Evolutionary conservation across 192 early-diverging fungal genomes (phyloP).

Genomic region (Endogone sp.): DNA sequence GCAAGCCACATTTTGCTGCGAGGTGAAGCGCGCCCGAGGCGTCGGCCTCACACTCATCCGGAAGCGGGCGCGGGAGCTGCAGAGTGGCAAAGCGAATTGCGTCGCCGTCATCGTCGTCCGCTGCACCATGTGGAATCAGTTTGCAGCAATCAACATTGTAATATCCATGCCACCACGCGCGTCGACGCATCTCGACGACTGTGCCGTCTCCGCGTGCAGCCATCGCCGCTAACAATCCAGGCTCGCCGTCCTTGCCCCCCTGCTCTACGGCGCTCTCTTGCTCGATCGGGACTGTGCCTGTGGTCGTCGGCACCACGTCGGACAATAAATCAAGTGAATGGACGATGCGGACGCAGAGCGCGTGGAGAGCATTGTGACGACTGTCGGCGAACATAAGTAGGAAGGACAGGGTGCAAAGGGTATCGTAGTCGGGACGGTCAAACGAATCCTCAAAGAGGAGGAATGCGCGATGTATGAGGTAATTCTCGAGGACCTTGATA

Average conservation of each 20-base stretch:
- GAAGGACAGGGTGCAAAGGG: constrained; percentile 10
- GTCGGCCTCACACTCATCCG: constrained; percentile 2
- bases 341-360: constrained; percentile 2
- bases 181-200: constrained; percentile 11
- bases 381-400: constrained; percentile 1
- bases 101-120: no score
- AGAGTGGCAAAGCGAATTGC: background rate
- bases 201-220: no score
- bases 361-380: background rate
- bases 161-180: constrained; percentile 13
- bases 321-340: constrained; percentile 8
- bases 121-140: no score
- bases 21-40: constrained; percentile 8
- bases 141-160: constrained; percentile 13
- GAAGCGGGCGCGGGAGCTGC: background rate
- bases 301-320: background rate
- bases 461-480: constrained; percentile 6
- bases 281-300: no score
- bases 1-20: constrained; percentile 2
- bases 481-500: constrained; percentile 7
- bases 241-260: no score
- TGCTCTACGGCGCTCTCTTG: no score
- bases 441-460: constrained; percentile 10
- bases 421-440: constrained; percentile 5
- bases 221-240: no score